Evolutionary conservation across 2,329 filamentous ascomycete species (phyloP).

Genomic region (Stachybotrys chartarum): DNA sequence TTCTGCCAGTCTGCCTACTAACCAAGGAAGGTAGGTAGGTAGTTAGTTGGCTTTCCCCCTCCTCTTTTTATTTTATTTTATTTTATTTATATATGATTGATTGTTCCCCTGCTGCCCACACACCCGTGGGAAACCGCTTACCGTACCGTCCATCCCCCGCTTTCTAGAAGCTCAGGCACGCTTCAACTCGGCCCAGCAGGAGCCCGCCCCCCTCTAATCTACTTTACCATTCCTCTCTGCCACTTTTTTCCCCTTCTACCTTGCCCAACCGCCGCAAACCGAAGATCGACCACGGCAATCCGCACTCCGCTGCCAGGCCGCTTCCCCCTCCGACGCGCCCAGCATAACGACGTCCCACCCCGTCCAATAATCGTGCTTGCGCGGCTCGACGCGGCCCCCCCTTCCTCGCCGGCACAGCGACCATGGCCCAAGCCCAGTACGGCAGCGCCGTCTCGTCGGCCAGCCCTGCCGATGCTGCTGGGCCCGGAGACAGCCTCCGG

Average conservation of each 20-base stretch:
- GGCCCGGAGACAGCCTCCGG: constrained; percentile 9
- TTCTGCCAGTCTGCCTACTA: no score
- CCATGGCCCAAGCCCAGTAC: constrained; percentile 1
- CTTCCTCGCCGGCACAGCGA: not conserved
- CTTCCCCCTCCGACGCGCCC: not conserved
- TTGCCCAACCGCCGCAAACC: constrained; percentile 28
- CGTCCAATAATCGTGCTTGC: no score
- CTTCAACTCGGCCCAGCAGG: not conserved
- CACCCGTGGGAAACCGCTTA: no score
- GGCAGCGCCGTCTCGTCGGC: constrained; percentile 4
- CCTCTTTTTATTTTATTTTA: no score
- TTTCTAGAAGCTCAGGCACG: not conserved
- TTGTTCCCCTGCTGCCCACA: no score
- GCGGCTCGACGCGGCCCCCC: not conserved
- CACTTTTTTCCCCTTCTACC: constrained; percentile 12
- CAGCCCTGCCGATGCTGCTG: constrained; percentile 11
- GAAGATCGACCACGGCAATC: constrained; percentile 7
- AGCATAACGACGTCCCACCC: not conserved
- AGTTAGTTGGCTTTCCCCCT: no score
- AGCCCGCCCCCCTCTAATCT: not conserved
- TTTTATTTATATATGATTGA: no score
- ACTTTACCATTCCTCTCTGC: constrained; percentile 1
- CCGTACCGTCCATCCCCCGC: not conserved
- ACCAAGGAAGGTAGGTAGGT: no score
- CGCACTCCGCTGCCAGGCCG: no score